These are phyloP conservation scores for Trichoderma asperelloides DNA, from an alignment of 495 filamentous ascomycete genomes.

Conservation along the genomic window DNA sequence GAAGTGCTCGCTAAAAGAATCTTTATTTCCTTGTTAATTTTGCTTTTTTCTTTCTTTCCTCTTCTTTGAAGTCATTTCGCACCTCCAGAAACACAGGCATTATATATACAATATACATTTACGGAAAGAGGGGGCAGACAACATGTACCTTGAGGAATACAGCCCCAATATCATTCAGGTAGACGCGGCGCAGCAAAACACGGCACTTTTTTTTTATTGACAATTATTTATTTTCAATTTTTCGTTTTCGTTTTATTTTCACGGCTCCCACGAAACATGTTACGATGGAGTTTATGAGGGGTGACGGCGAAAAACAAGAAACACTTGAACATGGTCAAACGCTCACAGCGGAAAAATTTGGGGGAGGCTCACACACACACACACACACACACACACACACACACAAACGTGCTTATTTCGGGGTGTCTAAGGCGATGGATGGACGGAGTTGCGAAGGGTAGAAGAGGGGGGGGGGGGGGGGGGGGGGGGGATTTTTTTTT, in stretches of 20 bases:
- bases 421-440: background rate
- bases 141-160: background rate
- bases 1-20: background rate
- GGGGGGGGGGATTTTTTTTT: no score
- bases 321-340: background rate
- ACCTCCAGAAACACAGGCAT: no score
- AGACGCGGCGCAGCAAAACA: conserved; percentile 5
- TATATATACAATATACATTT: background rate
- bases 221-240: background rate
- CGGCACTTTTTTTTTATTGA: background rate
- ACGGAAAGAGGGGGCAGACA: background rate
- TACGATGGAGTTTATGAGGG: background rate
- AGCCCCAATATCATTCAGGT: background rate
- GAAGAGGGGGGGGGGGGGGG: background rate
- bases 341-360: background rate
- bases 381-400: background rate
- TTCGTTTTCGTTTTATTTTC: background rate
- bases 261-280: background rate
- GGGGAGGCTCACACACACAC: background rate
- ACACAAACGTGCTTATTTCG: background rate
- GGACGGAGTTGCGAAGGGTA: background rate
- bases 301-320: background rate
- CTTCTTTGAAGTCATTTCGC: background rate
- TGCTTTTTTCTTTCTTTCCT: background rate
- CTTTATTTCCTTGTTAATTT: background rate